These are phyloP conservation scores for Mycena latifolia DNA, from an alignment of 768 basidiomycete genomes.

Conservation along the genomic window DNA sequence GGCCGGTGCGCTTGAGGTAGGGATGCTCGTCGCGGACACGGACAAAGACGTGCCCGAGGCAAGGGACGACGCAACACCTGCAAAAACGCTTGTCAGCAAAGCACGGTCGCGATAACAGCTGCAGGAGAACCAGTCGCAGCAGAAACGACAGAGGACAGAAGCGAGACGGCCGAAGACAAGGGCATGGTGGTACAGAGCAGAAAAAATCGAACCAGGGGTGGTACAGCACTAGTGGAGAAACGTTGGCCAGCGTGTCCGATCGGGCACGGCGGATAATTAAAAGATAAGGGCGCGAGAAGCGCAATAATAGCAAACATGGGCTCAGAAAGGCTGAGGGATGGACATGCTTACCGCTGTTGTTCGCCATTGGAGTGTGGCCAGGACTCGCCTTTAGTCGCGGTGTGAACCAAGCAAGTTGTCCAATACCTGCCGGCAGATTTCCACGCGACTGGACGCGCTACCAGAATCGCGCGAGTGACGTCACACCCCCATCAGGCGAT, in stretches of 20 bases:
- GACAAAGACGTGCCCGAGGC: conserved; percentile 3
- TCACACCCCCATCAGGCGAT: too few relatives aligned
- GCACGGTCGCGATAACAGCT: not conserved
- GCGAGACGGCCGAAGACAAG: conserved; percentile 4
- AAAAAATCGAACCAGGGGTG: not conserved
- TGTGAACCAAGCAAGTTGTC: too few relatives aligned
- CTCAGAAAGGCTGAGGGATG: too few relatives aligned
- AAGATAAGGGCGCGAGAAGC: conserved; percentile 1
- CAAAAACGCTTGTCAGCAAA: conserved; percentile 11
- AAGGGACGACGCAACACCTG: conserved; percentile 9
- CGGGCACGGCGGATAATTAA: too few relatives aligned
- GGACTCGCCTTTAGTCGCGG: too few relatives aligned
- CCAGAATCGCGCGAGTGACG: too few relatives aligned
- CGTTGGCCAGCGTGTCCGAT: not conserved
- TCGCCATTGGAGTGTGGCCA: too few relatives aligned
- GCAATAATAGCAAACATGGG: too few relatives aligned
- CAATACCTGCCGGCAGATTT: too few relatives aligned
- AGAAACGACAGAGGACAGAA: conserved; percentile 3
- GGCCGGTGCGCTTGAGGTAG: not conserved
- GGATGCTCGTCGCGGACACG: not conserved
- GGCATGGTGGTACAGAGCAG: conserved; percentile 15
- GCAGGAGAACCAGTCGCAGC: conserved; percentile 13
- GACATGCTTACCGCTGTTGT: too few relatives aligned
- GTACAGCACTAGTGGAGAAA: conserved; percentile 1
- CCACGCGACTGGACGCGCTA: too few relatives aligned